Percentiles rank a stretch among this genome's conserved stretches.
Evolutionary conservation across 306 rosid species (phyloP).

Genomic region (Vicia faba): DNA sequence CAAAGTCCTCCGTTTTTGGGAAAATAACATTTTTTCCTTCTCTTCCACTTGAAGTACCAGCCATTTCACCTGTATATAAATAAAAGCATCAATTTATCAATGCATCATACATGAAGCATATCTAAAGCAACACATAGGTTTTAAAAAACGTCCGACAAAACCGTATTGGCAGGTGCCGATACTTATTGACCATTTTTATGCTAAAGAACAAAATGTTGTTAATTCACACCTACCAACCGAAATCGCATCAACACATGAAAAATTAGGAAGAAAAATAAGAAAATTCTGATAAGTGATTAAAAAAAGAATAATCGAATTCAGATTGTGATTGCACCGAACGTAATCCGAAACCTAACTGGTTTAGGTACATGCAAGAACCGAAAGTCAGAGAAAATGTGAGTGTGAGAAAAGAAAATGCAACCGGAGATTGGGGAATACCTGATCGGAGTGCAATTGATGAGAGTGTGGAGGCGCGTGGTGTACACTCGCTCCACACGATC

Average conservation of each 20-base stretch:
- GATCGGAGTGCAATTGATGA: constrained; percentile 24
- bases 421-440: constrained; percentile 26
- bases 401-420: constrained; percentile 2
- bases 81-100: constrained; percentile 20
- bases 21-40: constrained; percentile 45
- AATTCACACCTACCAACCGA: too few species aligned
- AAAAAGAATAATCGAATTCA: constrained; percentile 6
- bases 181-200: too few species aligned
- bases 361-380: constrained; percentile 8
- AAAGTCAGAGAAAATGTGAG: background rate
- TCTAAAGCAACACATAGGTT: too few species aligned
- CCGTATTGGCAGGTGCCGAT: too few species aligned
- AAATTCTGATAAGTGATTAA: too few species aligned
- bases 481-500: constrained; percentile 26
- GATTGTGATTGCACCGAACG: background rate
- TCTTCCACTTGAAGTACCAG: constrained; percentile 43
- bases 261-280: too few species aligned
- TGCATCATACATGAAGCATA: background rate
- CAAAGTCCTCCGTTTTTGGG: constrained; percentile 72
- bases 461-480: constrained; percentile 8
- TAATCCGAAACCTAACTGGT: constrained; percentile 3
- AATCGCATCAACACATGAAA: too few species aligned
- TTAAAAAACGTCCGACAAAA: too few species aligned
- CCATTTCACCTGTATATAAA: constrained; percentile 44
- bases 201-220: too few species aligned